Conservation (phyloP, 2,329 filamentous ascomycete genomes). For the Nemania diffusa region DNA sequence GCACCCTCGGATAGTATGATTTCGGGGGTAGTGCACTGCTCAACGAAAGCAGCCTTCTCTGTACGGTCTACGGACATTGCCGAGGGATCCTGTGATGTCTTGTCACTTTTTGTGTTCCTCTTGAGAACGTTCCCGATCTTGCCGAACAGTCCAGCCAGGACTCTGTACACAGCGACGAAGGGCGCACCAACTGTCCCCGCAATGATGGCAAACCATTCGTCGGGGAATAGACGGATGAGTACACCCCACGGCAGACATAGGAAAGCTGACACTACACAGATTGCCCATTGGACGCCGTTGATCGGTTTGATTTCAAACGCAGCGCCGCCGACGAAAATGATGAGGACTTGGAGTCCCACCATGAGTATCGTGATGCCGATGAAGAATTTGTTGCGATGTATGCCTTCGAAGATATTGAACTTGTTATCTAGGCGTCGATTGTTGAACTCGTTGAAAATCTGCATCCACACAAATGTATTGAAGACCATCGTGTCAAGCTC, state of each 20-base stretch:
- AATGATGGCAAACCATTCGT: conserved; percentile 53
- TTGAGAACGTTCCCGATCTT: conserved; percentile 39
- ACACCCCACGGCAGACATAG: conserved; percentile 63
- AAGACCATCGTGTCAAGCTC: conserved; percentile 71
- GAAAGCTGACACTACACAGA: conserved; percentile 60
- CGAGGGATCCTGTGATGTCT: conserved; percentile 6
- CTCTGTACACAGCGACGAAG: conserved; percentile 44
- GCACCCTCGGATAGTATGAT: conserved; percentile 42
- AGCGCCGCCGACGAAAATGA: conserved; percentile 66
- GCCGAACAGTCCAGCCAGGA: conserved; percentile 36
- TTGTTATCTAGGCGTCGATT: conserved; percentile 71
- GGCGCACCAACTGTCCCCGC: conserved; percentile 47
- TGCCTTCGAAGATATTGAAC: conserved; percentile 69
- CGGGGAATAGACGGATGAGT: conserved; percentile 62
- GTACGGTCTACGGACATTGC: conserved; percentile 18
- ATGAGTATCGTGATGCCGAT: conserved; percentile 67
- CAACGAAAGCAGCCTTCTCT: background rate
- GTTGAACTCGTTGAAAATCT: conserved; percentile 77
- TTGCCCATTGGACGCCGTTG: conserved; percentile 64
- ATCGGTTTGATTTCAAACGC: conserved; percentile 64
- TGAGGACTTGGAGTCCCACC: conserved; percentile 66
- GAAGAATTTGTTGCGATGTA: conserved; percentile 67
- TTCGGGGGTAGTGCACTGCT: conserved; percentile 36
- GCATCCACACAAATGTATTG: conserved; percentile 78
- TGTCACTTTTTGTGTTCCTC: conserved; percentile 27